phyloP scores from a whole-genome alignment of 176 grass and related monocot genomes.

The Oryza glaberrima region DNA sequence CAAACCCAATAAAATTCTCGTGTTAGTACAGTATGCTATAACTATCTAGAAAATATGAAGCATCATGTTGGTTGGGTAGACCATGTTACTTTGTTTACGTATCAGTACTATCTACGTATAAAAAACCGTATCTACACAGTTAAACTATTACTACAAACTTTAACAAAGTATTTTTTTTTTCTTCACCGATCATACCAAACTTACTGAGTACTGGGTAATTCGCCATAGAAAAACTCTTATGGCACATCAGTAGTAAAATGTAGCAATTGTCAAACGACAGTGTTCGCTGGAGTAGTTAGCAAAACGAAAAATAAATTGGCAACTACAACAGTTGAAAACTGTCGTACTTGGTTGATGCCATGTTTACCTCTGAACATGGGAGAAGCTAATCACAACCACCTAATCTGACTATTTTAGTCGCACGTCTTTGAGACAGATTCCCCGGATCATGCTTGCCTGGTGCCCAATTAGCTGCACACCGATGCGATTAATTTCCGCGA shows the following conservation, averaged over 20 bases:
- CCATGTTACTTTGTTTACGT: not conserved
- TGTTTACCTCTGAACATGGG: constrained; percentile 24
- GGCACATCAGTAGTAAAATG: not conserved
- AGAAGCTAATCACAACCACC: constrained; percentile 16
- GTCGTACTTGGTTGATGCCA: constrained; percentile 21
- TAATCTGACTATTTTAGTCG: constrained; percentile 28
- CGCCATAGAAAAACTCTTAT: not conserved
- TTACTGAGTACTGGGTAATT: not conserved
- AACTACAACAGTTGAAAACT: constrained; percentile 19
- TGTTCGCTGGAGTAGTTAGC: not conserved
- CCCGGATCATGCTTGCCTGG: constrained; percentile 29
- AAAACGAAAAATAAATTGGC: not conserved
- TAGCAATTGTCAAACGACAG: not conserved
- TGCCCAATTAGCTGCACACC: constrained; percentile 1
- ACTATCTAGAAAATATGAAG: not conserved
- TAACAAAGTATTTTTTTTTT: not conserved
- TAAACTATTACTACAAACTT: not conserved
- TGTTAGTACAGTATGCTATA: constrained; percentile 7
- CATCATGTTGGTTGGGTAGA: not conserved
- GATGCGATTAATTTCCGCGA: not conserved
- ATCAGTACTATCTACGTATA: not conserved
- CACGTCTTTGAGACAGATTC: constrained; percentile 41
- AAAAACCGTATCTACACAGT: not conserved
- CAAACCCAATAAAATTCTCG: constrained; percentile 15
- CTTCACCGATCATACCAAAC: not conserved